Evolutionary conservation across 352 stramenopile genomes (phyloP), one percentile per base, ranked within the genome.

Genomic region (Pythium apleroticum): DNA sequence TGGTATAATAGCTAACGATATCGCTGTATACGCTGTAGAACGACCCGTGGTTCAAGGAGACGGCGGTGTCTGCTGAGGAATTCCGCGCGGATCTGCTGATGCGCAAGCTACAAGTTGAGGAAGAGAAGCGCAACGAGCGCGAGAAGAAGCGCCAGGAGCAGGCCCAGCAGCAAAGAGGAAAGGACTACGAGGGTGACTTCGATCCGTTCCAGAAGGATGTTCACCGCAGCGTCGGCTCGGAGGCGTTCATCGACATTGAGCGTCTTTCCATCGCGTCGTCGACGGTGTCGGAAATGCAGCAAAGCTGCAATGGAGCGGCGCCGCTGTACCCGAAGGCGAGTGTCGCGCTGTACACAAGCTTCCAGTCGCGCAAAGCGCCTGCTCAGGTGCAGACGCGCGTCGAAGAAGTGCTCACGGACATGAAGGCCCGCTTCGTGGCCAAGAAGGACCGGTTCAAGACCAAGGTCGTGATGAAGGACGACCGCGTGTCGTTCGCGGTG

Each of bases 361-460:
- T 92, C 69, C 78, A 90, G 69, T 86, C 84, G 27, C 78, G 71
- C 57, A 69, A 66, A 0, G 43, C 74, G 28, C 76, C 81, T 5
- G 65, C 61, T 19, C 76, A 88, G 50, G 72, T 90, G 39, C 80
- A 89, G 57, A 70, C 65, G 20, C 80, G 78, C 24, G 70, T 92
- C 15, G 81, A 90, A 60, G 69, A 72, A 60, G 78, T 71, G 27
- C 65, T 92, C 19, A 65, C 61, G n/a, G 76, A 88, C 30, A 30
- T 79, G 19, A 76, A 74, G 28, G 81, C 80, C 30, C 64, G 72
- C 12, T 76, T 86, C 45, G 69, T 88, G 30, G 66, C 63, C 35
- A 81, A 84, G 68, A 86, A 87, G 58, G 75, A 81, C 39, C 73
- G 80, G 6, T 92, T 92, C 55, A 90, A 92, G 77, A 90, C 74